Conservation (phyloP, 116 monocot genomes). For the Trichopus zeylanicus region DNA sequence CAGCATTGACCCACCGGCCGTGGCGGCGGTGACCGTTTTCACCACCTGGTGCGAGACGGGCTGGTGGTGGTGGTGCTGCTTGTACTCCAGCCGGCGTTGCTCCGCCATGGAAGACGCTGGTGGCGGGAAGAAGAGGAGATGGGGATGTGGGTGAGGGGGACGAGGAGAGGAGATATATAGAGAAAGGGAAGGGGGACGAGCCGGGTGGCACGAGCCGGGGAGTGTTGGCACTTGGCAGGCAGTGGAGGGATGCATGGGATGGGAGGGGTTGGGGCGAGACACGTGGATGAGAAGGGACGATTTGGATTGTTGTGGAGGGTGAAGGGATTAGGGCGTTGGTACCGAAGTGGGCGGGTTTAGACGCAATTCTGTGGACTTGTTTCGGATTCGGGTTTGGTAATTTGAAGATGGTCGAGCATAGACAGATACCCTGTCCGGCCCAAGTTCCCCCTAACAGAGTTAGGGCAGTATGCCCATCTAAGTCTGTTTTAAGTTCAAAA, state of each 20-base stretch:
- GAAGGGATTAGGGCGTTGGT: too few species aligned
- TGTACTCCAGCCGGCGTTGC: slow-evolving; percentile 1
- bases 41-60: slow-evolving; percentile 12
- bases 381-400: too few species aligned
- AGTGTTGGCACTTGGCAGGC: neutral
- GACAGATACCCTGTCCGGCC: too few species aligned
- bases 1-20: slow-evolving; percentile 50
- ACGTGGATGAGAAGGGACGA: too few species aligned
- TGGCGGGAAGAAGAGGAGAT: neutral
- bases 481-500: too few species aligned
- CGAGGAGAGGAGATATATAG: neutral
- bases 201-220: slow-evolving; percentile 24
- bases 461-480: too few species aligned
- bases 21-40: slow-evolving; percentile 24
- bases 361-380: too few species aligned
- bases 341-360: too few species aligned
- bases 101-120: neutral
- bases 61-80: slow-evolving; percentile 7
- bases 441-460: too few species aligned
- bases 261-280: neutral
- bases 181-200: slow-evolving; percentile 14
- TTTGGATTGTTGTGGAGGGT: too few species aligned
- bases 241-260: slow-evolving; percentile 2
- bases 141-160: neutral
- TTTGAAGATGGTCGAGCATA: too few species aligned